Evolutionary conservation across 148 eudicot genomes (phyloP).

Genomic region (Amaranthus cruentus): DNA sequence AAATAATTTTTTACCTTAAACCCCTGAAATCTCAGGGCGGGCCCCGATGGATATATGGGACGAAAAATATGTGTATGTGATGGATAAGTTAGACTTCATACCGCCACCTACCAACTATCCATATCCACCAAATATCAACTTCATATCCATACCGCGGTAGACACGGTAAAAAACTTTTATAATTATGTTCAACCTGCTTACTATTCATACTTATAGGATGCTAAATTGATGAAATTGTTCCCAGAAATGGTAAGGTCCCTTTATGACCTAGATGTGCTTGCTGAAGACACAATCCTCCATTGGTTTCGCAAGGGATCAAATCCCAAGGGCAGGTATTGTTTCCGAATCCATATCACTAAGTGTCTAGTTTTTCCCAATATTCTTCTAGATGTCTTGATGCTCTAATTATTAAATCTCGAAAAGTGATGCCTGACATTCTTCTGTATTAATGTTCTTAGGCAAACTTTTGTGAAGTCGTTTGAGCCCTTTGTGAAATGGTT

Average conservation of each 20-base stretch:
- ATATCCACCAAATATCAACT: too few relatives aligned
- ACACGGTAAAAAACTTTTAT: too few relatives aligned
- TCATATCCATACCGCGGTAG: too few relatives aligned
- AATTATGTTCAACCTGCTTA: too few relatives aligned
- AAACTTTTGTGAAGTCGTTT: slow-evolving; percentile 75
- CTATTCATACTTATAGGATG: slow-evolving; percentile 34
- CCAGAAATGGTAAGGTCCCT: slow-evolving; percentile 91
- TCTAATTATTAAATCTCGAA: not conserved
- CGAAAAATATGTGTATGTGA: too few relatives aligned
- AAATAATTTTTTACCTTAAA: too few relatives aligned
- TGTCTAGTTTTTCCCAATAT: too few relatives aligned
- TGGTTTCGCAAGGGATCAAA: slow-evolving; percentile 94
- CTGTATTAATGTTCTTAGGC: slow-evolving; percentile 41
- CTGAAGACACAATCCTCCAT: slow-evolving; percentile 90
- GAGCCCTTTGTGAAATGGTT: slow-evolving; percentile 97
- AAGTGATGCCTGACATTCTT: not conserved
- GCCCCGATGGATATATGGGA: too few relatives aligned
- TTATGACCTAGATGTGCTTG: slow-evolving; percentile 93
- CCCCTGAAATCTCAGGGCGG: too few relatives aligned
- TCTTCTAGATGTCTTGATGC: too few relatives aligned
- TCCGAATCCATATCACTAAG: not conserved
- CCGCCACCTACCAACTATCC: too few relatives aligned
- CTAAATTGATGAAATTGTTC: slow-evolving; percentile 92
- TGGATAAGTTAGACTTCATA: too few relatives aligned
- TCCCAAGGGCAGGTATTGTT: slow-evolving; percentile 81